Base-by-base conservation (phyloP, 163 green algal species). In the Chlorella variabilis region DNA sequence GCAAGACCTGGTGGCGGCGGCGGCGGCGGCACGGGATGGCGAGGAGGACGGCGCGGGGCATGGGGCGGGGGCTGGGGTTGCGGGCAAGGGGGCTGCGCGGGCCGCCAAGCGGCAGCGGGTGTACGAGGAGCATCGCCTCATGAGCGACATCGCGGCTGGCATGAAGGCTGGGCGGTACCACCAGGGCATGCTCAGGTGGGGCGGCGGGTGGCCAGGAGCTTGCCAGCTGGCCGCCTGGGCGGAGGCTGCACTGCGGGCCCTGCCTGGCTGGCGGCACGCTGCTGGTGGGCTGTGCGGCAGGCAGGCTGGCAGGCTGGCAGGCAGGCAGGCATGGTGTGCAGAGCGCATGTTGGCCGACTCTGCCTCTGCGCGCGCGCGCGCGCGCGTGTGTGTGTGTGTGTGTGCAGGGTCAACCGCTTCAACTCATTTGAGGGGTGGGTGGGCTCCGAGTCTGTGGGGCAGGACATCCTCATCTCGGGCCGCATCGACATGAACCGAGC, bases 371-470 rank as follows among this genome's bases (percentile, higher is more conserved):
- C n/a, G n/a, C n/a, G n/a, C n/a, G n/a, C n/a, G n/a, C n/a, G n/a
- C n/a, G n/a, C n/a, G n/a, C n/a, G n/a, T n/a, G n/a, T n/a, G n/a
- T n/a, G n/a, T n/a, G n/a, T n/a, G n/a, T n/a, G n/a, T n/a, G n/a
- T n/a, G n/a, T n/a, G 71, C 71, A 79, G 71, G 54, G 71, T 79
- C 36, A 94, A 81, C 77, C 90, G 92, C 51, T 98, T 94, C 90
- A 98, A 95, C 85, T 89, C 92, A 0, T 97, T 93, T 75, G 94
- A 98, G 88, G 96, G 91, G 42, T 96, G 91, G 78, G 91, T 99
- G 45, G 86, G 74, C 21, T 93, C 84, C 33, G 91, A 97, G 66
- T 87, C 75, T 36, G 88, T 97, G 38, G 95, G 93, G 0, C 48
- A 86, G 58, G 94, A 98, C 86, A 96, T 99, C 73, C 85, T 98